phyloP scores from a whole-genome alignment of 2,329 filamentous ascomycete species.

The Cytospora mali region DNA sequence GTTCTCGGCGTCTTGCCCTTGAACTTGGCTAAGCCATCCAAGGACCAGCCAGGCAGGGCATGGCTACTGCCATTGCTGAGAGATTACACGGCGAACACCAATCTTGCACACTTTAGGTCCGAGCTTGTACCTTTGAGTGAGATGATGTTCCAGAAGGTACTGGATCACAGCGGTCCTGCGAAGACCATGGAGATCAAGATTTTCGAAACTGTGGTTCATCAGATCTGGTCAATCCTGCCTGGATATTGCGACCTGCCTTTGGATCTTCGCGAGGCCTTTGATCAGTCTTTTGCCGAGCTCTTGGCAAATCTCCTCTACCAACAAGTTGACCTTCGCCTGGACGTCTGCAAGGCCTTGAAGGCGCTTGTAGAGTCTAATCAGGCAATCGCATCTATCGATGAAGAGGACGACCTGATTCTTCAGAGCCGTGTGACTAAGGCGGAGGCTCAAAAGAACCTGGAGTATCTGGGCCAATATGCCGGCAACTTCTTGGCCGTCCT shows the following conservation, averaged over 20 bases:
- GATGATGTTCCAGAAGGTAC: slow-evolving; percentile 82
- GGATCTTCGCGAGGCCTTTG: slow-evolving; percentile 75
- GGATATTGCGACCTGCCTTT: slow-evolving; percentile 93
- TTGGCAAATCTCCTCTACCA: slow-evolving; percentile 90
- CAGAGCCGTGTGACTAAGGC: slow-evolving; percentile 78
- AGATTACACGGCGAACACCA: slow-evolving; percentile 87
- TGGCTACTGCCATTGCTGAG: slow-evolving; percentile 94
- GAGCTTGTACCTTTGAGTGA: slow-evolving; percentile 91
- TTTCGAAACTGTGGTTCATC: slow-evolving; percentile 92
- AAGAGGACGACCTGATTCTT: slow-evolving; percentile 72
- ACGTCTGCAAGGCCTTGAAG: slow-evolving; percentile 85
- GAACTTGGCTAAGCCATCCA: slow-evolving; percentile 77
- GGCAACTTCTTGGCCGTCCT: slow-evolving; percentile 91
- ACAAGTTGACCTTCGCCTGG: slow-evolving; percentile 82
- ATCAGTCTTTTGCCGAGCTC: slow-evolving; percentile 87
- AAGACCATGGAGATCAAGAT: slow-evolving; percentile 98
- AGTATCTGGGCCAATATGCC: slow-evolving; percentile 77
- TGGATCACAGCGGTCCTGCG: slow-evolving; percentile 78
- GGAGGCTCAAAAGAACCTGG: slow-evolving; percentile 76
- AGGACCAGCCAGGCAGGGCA: slow-evolving; percentile 80
- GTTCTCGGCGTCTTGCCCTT: slow-evolving; percentile 82
- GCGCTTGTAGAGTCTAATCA: slow-evolving; percentile 91
- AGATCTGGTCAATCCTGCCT: slow-evolving; percentile 91
- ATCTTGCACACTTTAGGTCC: slow-evolving; percentile 78
- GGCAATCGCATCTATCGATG: slow-evolving; percentile 70